Conservation (phyloP, 2,329 filamentous ascomycete genomes). For the Zymoseptoria passerinii region DNA sequence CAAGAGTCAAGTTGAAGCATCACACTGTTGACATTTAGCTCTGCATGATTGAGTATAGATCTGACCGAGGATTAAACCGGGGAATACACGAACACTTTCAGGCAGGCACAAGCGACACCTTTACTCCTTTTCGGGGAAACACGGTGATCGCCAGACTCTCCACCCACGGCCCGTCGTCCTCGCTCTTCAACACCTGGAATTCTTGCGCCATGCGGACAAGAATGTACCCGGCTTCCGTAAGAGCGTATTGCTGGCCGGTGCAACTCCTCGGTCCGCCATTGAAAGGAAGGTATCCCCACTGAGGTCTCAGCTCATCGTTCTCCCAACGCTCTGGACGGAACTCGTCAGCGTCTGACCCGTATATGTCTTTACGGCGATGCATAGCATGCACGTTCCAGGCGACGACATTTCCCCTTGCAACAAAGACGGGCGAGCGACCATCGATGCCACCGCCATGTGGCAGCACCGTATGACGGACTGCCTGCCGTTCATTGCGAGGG, state of each 20-base stretch:
- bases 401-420: constrained; percentile 20
- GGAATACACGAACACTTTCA: neutral
- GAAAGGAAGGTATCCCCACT: constrained; percentile 11
- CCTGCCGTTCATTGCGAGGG: constrained; percentile 33
- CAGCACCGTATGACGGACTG: constrained; percentile 54
- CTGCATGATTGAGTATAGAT: neutral
- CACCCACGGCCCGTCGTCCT: constrained; percentile 25
- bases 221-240: constrained; percentile 39
- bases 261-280: constrained; percentile 38
- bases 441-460: constrained; percentile 51
- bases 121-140: constrained; percentile 23
- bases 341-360: constrained; percentile 38
- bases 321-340: constrained; percentile 33
- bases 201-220: constrained; percentile 36
- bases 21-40: neutral
- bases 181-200: constrained; percentile 21
- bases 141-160: constrained; percentile 25
- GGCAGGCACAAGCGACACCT: constrained; percentile 21
- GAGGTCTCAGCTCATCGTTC: constrained; percentile 9
- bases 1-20: neutral
- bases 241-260: constrained; percentile 39
- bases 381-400: constrained; percentile 38
- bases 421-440: constrained; percentile 45
- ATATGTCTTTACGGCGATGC: constrained; percentile 56
- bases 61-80: too few relatives aligned